Base-by-base conservation (phyloP, 495 filamentous ascomycete genomes). In the Talaromyces nanjingensis region DNA sequence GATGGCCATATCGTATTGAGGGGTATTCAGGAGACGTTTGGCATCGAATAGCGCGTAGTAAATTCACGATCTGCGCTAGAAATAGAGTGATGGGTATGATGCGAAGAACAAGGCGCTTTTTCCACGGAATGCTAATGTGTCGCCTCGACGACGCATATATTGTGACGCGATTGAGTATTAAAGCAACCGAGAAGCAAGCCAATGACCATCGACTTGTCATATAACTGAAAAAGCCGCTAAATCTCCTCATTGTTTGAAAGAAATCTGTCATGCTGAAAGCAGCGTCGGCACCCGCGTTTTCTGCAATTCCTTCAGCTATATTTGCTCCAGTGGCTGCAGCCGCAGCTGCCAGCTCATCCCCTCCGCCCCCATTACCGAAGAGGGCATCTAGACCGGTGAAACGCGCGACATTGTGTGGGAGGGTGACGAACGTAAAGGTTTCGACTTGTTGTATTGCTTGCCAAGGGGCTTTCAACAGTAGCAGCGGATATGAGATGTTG, bases 141-240 rank as follows among this genome's bases (percentile, higher is more conserved):
- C 92, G 83, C 47, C 94, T 81, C 6, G 91, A 90, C 0, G 93
- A 93, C 39, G 93, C 93, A 73, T 96, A 98, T 60, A 98, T 91
- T 45, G 91, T 87, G 12, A 94, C 93, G 49, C 94, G 86, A 76
- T 98, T 97, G 33, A 97, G 79, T 65, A 98, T 74, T 63, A 98
- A 82, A 58, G 91, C 87, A 74, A 92, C 89, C 47, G 87, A 81
- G 62, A 98, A 84, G 71, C 92, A 97, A 59, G 84, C 83, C 58
- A 98, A 75, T 4, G 94, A 93, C 96, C 96, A 98, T 65, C 90
- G 91, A 72, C 92, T 96, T 0, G 92, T 96, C 47, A 93, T 78
- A 72, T 97, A 98, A 53, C 86, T 88, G 71, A 98, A 96, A 33
- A 98, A 84, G 39, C 91, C 91, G 8, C 91, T 89, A n/a, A 97